Conservation (phyloP, 176 grass and related monocot species). For the Aegilops bicornis region DNA sequence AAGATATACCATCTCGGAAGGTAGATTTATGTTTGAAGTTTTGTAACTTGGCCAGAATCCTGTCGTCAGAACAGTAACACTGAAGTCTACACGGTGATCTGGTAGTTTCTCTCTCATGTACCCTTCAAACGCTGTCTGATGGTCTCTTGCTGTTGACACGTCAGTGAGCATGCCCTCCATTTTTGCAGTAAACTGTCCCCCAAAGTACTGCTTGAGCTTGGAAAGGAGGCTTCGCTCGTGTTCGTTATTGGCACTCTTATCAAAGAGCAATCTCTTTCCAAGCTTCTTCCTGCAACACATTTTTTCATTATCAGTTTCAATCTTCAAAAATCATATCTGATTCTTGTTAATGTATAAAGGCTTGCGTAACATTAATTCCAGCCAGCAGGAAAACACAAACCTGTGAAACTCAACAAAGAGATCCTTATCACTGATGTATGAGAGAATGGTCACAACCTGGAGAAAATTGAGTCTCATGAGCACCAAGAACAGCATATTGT, state of each 20-base stretch:
- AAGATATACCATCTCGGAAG: constrained; percentile 62
- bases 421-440: constrained; percentile 46
- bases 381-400: constrained; percentile 5
- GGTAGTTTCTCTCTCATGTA: constrained; percentile 14
- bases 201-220: constrained; percentile 65
- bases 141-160: constrained; percentile 48
- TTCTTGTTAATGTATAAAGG: no score
- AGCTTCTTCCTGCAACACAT: constrained; percentile 26
- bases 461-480: not conserved
- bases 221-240: constrained; percentile 66
- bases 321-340: not conserved
- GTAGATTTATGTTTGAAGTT: constrained; percentile 67
- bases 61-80: constrained; percentile 51
- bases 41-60: constrained; percentile 78
- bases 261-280: constrained; percentile 41
- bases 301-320: not conserved
- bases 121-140: constrained; percentile 44
- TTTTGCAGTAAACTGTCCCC: constrained; percentile 67
- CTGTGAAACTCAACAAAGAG: constrained; percentile 54
- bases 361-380: no score
- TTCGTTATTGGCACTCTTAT: constrained; percentile 60
- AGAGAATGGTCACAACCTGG: constrained; percentile 47
- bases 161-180: constrained; percentile 68
- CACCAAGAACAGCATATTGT: not conserved
- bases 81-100: constrained; percentile 49